These are phyloP conservation scores for Neopestalotiopsis clavispora DNA, from an alignment of 2,329 filamentous ascomycete genomes.

Conservation along the genomic window DNA sequence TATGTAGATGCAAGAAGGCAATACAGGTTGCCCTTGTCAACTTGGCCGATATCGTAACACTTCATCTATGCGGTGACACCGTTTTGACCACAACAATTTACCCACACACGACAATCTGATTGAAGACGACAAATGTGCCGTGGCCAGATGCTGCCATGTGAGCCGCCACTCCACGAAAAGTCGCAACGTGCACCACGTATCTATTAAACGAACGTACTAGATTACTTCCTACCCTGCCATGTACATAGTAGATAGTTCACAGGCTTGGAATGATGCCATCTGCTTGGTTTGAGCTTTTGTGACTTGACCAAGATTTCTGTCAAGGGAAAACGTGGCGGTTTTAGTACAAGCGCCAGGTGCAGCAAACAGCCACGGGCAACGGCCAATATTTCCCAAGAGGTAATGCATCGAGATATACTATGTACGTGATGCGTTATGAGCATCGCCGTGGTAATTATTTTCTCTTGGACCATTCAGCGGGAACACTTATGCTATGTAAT, in stretches of 20 bases:
- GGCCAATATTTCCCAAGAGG: no score
- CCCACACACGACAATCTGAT: not conserved
- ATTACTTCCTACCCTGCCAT: no score
- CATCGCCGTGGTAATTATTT: not conserved
- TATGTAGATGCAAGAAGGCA: not conserved
- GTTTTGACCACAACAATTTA: not conserved
- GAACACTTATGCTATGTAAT: not conserved
- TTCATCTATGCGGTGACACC: slow-evolving; percentile 13
- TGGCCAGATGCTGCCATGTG: slow-evolving; percentile 1
- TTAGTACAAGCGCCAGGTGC: not conserved
- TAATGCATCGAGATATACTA: no score
- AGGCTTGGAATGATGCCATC: not conserved
- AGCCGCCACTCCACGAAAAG: not conserved
- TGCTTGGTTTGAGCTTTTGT: not conserved
- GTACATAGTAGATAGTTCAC: no score
- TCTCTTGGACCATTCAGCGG: not conserved
- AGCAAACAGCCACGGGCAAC: not conserved
- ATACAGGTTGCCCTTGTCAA: not conserved
- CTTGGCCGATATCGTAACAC: not conserved
- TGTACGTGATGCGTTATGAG: not conserved
- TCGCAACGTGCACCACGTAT: not conserved
- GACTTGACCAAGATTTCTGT: not conserved
- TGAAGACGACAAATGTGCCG: not conserved
- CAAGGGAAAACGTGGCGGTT: not conserved
- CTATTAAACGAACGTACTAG: not conserved